These are phyloP conservation scores for Trichoderma koningii DNA, from an alignment of 2,329 filamentous ascomycete genomes.

Conservation along the genomic window DNA sequence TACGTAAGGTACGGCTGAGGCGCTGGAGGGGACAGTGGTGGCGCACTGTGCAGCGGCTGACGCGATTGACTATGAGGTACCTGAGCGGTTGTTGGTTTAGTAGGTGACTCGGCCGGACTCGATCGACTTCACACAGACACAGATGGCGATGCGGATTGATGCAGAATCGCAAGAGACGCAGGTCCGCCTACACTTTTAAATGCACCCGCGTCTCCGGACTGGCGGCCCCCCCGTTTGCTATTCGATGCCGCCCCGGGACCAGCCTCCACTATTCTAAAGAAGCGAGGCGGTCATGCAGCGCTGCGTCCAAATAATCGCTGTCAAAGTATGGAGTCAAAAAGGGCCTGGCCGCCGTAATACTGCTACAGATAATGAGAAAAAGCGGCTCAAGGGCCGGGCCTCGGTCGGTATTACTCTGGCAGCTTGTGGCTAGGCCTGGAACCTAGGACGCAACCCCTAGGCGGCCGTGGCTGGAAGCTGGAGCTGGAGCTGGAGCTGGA, in stretches of 20 bases:
- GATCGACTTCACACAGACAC: background rate
- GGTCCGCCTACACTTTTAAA: background rate
- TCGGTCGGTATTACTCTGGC: constrained; percentile 20
- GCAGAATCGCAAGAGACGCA: background rate
- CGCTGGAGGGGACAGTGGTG: constrained; percentile 3
- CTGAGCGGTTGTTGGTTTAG: background rate
- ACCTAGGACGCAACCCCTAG: constrained; percentile 5
- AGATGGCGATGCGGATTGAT: too few relatives aligned
- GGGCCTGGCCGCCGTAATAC: background rate
- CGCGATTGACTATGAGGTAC: background rate
- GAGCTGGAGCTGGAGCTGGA: background rate
- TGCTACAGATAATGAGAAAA: background rate
- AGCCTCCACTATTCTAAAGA: constrained; percentile 25
- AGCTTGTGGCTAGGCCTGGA: too few relatives aligned
- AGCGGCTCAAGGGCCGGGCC: constrained; percentile 18
- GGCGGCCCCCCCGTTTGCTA: background rate
- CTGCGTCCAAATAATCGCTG: constrained; percentile 12
- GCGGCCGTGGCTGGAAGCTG: background rate
- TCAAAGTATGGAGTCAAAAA: background rate
- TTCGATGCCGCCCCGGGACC: constrained; percentile 10
- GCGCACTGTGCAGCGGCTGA: constrained; percentile 29
- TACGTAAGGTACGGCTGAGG: constrained; percentile 24
- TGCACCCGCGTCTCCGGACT: background rate
- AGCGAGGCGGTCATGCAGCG: constrained; percentile 21
- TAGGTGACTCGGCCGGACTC: background rate